These are phyloP conservation scores for Phytophthora tentaculata DNA, from an alignment of 352 stramenopile species.

Conservation along the genomic window DNA sequence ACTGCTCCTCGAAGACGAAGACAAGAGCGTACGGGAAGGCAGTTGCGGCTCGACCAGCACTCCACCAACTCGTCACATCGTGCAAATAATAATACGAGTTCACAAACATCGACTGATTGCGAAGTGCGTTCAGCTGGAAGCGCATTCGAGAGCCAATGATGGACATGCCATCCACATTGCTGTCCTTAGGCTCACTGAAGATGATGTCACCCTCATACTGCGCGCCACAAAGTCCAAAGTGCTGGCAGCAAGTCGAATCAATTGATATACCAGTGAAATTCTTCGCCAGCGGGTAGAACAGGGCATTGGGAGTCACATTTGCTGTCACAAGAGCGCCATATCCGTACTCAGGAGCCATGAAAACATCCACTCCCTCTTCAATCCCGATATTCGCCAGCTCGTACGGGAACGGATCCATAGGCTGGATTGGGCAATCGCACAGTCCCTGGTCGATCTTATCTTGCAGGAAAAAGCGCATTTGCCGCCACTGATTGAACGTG, in stretches of 20 bases:
- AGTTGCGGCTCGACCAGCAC: conserved; percentile 22
- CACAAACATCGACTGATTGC: conserved; percentile 90
- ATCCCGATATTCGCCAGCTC: conserved; percentile 45
- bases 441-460: conserved; percentile 67
- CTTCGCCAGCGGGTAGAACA: conserved; percentile 84
- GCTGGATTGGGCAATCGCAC: conserved; percentile 79
- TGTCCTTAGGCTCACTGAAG: conserved; percentile 46
- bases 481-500: conserved; percentile 88
- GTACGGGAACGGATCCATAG: conserved; percentile 83
- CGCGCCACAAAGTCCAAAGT: conserved; percentile 86
- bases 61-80: conserved; percentile 54
- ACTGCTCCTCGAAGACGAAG: conserved; percentile 94
- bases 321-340: conserved; percentile 12
- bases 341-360: conserved; percentile 11
- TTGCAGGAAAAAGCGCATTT: conserved; percentile 82
- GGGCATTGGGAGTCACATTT: conserved; percentile 65
- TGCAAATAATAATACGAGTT: conserved; percentile 92
- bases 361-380: conserved; percentile 20
- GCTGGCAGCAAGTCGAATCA: conserved; percentile 90
- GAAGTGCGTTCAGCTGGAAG: conserved; percentile 88
- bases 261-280: conserved; percentile 90
- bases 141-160: conserved; percentile 83
- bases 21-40: conserved; percentile 92
- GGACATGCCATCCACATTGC: conserved; percentile 37
- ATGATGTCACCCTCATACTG: conserved; percentile 89